These are phyloP conservation scores for Mycocentrospora acerina DNA, from an alignment of 2,329 filamentous ascomycete genomes.

Conservation along the genomic window DNA sequence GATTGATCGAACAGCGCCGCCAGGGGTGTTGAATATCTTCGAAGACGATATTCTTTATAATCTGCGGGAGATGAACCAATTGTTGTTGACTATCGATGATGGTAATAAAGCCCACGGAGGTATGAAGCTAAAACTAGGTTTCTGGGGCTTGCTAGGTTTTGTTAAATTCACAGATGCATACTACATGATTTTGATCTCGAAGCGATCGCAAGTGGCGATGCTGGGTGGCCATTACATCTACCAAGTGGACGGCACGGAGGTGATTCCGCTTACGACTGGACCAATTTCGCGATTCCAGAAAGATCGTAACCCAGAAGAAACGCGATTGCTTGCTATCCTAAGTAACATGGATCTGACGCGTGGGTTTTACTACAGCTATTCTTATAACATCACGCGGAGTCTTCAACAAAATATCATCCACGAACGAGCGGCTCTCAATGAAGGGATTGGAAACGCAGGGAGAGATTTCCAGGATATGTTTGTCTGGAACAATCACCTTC, in stretches of 20 bases:
- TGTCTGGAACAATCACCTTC: slow-evolving; percentile 91
- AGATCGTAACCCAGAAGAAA: slow-evolving; percentile 87
- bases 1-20: slow-evolving; percentile 84
- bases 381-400: slow-evolving; percentile 91
- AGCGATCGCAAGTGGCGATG: slow-evolving; percentile 94
- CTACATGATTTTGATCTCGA: slow-evolving; percentile 96
- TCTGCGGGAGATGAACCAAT: slow-evolving; percentile 85
- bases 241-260: slow-evolving; percentile 89
- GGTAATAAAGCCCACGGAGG: slow-evolving; percentile 90
- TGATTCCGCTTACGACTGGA: slow-evolving; percentile 80
- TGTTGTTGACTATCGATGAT: slow-evolving; percentile 93
- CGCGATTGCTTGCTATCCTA: slow-evolving; percentile 82
- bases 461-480: slow-evolving; percentile 91
- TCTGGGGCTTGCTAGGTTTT: slow-evolving; percentile 93
- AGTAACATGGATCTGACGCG: slow-evolving; percentile 87
- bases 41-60: slow-evolving; percentile 96
- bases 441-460: slow-evolving; percentile 61
- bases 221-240: slow-evolving; percentile 95
- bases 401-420: slow-evolving; percentile 88
- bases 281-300: slow-evolving; percentile 66
- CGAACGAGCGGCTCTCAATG: slow-evolving; percentile 70
- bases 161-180: slow-evolving; percentile 94
- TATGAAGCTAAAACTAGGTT: slow-evolving; percentile 83
- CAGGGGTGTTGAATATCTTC: slow-evolving; percentile 75
- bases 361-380: slow-evolving; percentile 98